Conservation (phyloP, 805 yeast species). For the Candida broadrunensis region DNA sequence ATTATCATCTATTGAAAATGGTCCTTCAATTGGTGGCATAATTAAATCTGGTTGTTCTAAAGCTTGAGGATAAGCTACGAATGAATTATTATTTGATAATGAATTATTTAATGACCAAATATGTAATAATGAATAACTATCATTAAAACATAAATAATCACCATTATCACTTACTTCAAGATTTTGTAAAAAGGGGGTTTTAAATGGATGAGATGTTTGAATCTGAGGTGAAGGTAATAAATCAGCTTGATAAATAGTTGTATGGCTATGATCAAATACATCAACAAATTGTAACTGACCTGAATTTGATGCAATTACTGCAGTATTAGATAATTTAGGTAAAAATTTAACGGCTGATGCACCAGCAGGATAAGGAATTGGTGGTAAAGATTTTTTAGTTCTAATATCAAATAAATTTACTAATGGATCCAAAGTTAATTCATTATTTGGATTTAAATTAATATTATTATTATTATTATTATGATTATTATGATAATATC, state of each 20-base stretch:
- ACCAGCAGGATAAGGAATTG: slow-evolving; percentile 86
- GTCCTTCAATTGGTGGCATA: slow-evolving; percentile 15
- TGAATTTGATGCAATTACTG: slow-evolving; percentile 65
- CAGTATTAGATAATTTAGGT: slow-evolving; percentile 78
- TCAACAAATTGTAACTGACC: slow-evolving; percentile 90
- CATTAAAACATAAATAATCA: slow-evolving; percentile 70
- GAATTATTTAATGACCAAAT: slow-evolving; percentile 58
- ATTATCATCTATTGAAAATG: slow-evolving; percentile 34
- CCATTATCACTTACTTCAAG: slow-evolving; percentile 68
- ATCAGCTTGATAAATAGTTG: slow-evolving; percentile 65
- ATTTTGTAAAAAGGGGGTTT: slow-evolving; percentile 34
- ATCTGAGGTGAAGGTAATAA: slow-evolving; percentile 19
- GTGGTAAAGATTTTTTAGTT: slow-evolving; percentile 66
- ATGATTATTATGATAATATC: slow-evolving; percentile 19
- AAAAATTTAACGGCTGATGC: slow-evolving; percentile 82
- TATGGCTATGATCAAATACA: slow-evolving; percentile 70
- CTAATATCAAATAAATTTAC: slow-evolving; percentile 81
- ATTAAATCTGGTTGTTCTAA: slow-evolving; percentile 56
- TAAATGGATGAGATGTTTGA: slow-evolving; percentile 1
- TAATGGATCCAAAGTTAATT: slow-evolving; percentile 62
- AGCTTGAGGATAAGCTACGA: slow-evolving; percentile 34
- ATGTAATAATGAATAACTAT: slow-evolving; percentile 58
- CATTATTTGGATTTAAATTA: slow-evolving; percentile 28
- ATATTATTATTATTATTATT: background rate
- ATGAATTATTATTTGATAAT: slow-evolving; percentile 21